Percentiles rank a stretch among this genome's conserved stretches.
Conservation (phyloP, 768 basidiomycete species). For the Russula foetens region DNA sequence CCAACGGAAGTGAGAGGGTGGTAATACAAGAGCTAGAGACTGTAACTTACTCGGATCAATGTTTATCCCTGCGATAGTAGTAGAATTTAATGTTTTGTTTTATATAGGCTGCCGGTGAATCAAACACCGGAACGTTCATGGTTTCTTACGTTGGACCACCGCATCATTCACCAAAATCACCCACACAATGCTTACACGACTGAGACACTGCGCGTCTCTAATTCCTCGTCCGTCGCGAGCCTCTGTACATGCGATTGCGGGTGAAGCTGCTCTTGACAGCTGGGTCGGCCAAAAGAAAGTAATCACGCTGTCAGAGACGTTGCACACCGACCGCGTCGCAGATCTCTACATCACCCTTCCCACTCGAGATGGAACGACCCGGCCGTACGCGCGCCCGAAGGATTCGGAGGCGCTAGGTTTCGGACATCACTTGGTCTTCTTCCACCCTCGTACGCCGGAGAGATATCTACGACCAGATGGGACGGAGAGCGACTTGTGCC, state of each 20-base stretch:
- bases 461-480: slow-evolving; percentile 52
- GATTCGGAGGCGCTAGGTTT: slow-evolving; percentile 38
- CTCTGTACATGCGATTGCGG: slow-evolving; percentile 1
- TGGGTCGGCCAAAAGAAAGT: slow-evolving; percentile 47
- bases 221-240: slow-evolving; percentile 13
- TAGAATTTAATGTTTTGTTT: too few species aligned
- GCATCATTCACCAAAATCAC: not conserved
- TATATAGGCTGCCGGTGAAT: too few species aligned
- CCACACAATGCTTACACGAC: not conserved
- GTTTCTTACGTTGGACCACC: too few species aligned
- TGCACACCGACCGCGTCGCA: slow-evolving; percentile 49
- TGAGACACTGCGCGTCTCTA: not conserved
- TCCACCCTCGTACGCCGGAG: slow-evolving; percentile 59
- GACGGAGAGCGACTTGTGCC: slow-evolving; percentile 63
- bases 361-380: slow-evolving; percentile 52
- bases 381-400: slow-evolving; percentile 33
- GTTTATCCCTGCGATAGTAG: not conserved
- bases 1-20: slow-evolving; percentile 32
- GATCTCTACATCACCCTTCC: slow-evolving; percentile 66
- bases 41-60: not conserved
- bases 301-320: slow-evolving; percentile 39
- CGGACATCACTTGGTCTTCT: slow-evolving; percentile 70
- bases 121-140: too few species aligned
- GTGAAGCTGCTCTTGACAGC: slow-evolving; percentile 33
- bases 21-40: not conserved